phyloP scores from a whole-genome alignment of 2,329 filamentous ascomycete genomes.

The Knoxdaviesia proteae region DNA sequence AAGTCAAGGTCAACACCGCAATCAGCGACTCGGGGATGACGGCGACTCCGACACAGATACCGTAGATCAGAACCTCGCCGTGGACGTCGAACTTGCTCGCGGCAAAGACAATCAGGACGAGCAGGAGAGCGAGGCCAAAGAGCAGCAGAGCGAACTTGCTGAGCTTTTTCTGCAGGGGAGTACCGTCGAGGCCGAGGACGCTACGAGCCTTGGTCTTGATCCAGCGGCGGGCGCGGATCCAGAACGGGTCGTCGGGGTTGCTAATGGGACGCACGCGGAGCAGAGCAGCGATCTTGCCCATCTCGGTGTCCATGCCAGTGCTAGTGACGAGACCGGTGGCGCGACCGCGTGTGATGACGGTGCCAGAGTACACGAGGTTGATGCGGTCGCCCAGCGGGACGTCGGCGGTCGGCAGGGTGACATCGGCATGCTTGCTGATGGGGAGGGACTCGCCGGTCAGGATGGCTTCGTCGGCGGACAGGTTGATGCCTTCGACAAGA shows the following conservation, averaged over 20 bases:
- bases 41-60: slow-evolving; percentile 38
- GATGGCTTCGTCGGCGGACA: slow-evolving; percentile 56
- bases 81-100: slow-evolving; percentile 31
- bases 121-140: slow-evolving; percentile 47
- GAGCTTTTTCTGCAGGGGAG: slow-evolving; percentile 66
- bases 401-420: slow-evolving; percentile 27
- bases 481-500: slow-evolving; percentile 45
- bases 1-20: slow-evolving; percentile 50
- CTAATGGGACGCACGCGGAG: slow-evolving; percentile 34
- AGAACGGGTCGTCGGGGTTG: slow-evolving; percentile 14
- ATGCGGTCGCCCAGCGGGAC: slow-evolving; percentile 47
- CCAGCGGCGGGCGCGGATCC: slow-evolving; percentile 21
- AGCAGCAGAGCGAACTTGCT: slow-evolving; percentile 69
- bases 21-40: slow-evolving; percentile 48
- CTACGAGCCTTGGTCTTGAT: slow-evolving; percentile 23
- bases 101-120: slow-evolving; percentile 41
- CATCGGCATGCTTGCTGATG: slow-evolving; percentile 42
- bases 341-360: slow-evolving; percentile 50
- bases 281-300: slow-evolving; percentile 54
- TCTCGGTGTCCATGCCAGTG: slow-evolving; percentile 55
- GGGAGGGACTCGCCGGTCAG: slow-evolving; percentile 55
- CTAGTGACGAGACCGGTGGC: slow-evolving; percentile 47
- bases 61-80: slow-evolving; percentile 38
- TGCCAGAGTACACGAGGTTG: slow-evolving; percentile 53
- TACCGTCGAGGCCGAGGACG: slow-evolving; percentile 50